phyloP scores from a whole-genome alignment of 768 basidiomycete species.

The Hericium erinaceus region DNA sequence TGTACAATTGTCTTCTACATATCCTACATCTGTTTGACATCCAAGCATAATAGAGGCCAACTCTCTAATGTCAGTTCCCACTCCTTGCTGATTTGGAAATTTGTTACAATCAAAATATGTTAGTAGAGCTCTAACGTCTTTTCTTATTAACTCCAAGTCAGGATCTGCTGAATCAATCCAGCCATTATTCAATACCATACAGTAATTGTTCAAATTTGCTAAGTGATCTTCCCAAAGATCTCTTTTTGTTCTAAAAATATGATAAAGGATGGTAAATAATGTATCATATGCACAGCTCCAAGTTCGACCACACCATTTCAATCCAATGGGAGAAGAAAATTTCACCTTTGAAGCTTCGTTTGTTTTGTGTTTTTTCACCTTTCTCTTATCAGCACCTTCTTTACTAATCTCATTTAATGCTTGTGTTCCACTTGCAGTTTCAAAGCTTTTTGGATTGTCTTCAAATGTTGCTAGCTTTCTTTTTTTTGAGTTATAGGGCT shows the following conservation, averaged over 20 bases:
- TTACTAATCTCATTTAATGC: neutral
- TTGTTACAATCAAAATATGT: neutral
- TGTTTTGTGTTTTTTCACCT: neutral
- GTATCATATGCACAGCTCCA: constrained; percentile 8
- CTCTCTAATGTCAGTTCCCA: neutral
- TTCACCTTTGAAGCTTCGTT: neutral
- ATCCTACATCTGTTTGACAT: neutral
- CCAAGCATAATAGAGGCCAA: neutral
- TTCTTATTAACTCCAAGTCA: neutral
- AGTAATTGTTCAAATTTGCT: neutral
- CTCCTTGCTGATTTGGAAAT: neutral
- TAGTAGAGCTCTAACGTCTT: neutral
- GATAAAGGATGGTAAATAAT: neutral
- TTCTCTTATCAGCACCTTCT: neutral
- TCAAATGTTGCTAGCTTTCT: neutral
- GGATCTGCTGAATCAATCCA: neutral
- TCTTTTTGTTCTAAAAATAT: neutral
- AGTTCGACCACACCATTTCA: neutral
- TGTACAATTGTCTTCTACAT: neutral
- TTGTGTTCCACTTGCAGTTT: neutral
- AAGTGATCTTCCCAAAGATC: neutral
- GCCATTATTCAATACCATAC: neutral
- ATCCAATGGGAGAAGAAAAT: neutral
- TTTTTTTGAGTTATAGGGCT: neutral
- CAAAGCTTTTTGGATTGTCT: neutral